phyloP scores from a whole-genome alignment of 164 flowering plant genomes.

The Santalum album region DNA sequence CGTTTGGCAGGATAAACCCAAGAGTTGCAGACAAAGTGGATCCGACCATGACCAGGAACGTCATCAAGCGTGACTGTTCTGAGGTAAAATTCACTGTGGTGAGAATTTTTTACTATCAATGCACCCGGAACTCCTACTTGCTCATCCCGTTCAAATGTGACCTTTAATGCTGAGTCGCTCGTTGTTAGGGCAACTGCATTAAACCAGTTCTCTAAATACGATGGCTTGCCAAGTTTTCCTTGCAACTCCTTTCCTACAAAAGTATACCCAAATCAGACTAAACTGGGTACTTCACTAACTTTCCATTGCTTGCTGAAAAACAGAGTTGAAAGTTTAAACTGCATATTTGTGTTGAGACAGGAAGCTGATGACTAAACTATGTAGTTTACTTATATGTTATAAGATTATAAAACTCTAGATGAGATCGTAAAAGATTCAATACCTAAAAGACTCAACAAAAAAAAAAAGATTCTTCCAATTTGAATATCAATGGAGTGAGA shows the following conservation, averaged over 20 bases:
- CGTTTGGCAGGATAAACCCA: slow-evolving; percentile 2
- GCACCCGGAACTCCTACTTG: slow-evolving; percentile 1
- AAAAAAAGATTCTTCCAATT: too few relatives aligned
- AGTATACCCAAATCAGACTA: background rate
- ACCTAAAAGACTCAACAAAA: too few relatives aligned
- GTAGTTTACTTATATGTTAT: too few relatives aligned
- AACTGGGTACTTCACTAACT: too few relatives aligned
- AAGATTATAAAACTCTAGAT: too few relatives aligned
- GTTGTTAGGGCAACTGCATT: background rate
- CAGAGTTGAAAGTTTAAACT: too few relatives aligned
- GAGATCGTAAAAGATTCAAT: too few relatives aligned
- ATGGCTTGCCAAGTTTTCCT: slow-evolving; percentile 2
- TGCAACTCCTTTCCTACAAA: background rate
- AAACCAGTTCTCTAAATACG: slow-evolving; percentile 1
- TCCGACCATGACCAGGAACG: slow-evolving; percentile 3
- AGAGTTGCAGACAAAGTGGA: slow-evolving; percentile 4
- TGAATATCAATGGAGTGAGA: too few relatives aligned
- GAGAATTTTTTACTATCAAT: background rate
- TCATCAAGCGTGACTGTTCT: slow-evolving; percentile 1
- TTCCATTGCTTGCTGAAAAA: too few relatives aligned
- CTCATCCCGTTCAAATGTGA: slow-evolving; percentile 1
- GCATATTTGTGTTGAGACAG: too few relatives aligned
- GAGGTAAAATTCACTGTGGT: background rate
- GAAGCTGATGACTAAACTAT: too few relatives aligned
- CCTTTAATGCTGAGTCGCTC: background rate